Evolutionary conservation across 2,329 filamentous ascomycete genomes (phyloP), one percentile per base, ranked within the genome.

Genomic region (Coniochaeta sp.): DNA sequence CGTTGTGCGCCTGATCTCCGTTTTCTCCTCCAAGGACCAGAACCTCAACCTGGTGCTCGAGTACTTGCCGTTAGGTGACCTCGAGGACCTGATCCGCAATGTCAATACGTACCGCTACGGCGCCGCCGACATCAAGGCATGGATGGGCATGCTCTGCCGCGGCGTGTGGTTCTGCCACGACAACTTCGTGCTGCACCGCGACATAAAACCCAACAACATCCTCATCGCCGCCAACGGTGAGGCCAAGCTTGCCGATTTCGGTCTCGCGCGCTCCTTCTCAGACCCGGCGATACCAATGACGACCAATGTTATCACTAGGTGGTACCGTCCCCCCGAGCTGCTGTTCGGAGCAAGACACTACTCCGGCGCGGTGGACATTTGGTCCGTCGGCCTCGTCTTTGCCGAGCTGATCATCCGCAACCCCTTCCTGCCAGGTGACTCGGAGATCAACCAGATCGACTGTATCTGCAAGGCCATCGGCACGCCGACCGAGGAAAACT

Each of bases 151-250:
- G 95, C 83, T 98, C n/a, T 85, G 84, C 31, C 87, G 93, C 47
- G 95, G 90, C 28, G 86, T 98, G 31, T 96, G 91, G 88, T 99
- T 96, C 79, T 98, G 95, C 74, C 95, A 99, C 74, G 90, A 93
- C 71, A 96, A 95, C 73, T 93, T 89, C 68, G 85, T 99, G 19
- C 82, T 99, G 33, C 95, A 99, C 76, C 90, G 95, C 67, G 95
- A 99, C 79, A 98, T 99, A 80, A 99, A 99, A 77, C 93, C 93
- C 56, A 98, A 98, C 83, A 99, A 99, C 78, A 79, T 98, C 75
- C 82, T 99, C 62, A 96, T 99, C 68, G 92, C 92, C 24, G 89
- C 91, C 47, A 90, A 96, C 71, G 93, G 95, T 57, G 90, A 93
- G 70, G 86, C 99, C 70, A 98, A 98, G 74, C 85, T 99, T 58